Conservation (phyloP, 2,329 filamentous ascomycete species). For the Fusarium nurragi region DNA sequence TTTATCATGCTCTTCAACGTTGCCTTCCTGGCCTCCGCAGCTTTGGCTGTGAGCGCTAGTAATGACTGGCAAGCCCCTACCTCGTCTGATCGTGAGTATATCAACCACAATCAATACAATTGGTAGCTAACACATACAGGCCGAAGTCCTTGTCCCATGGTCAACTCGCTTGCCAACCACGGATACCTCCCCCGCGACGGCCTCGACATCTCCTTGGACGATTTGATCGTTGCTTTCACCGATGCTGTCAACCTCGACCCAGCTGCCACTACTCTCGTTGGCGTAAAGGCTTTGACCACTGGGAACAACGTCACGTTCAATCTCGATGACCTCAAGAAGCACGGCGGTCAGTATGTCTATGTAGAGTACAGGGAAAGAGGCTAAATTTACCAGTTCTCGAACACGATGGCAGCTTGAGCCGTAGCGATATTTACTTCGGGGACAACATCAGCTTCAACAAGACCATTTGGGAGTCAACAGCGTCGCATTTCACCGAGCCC, state of each 20-base stretch:
- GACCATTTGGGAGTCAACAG: constrained; percentile 32
- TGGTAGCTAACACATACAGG: constrained; percentile 10
- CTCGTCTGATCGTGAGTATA: constrained; percentile 22
- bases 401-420: constrained; percentile 40
- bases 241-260: constrained; percentile 39
- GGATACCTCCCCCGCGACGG: constrained; percentile 38
- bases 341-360: constrained; percentile 9
- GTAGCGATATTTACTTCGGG: constrained; percentile 34
- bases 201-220: constrained; percentile 23
- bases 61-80: constrained; percentile 32
- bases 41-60: constrained; percentile 26
- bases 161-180: constrained; percentile 39
- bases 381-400: constrained; percentile 29
- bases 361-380: rapidly evolving
- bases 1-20: constrained; percentile 32
- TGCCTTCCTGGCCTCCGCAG: constrained; percentile 20
- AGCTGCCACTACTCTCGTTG: constrained; percentile 37
- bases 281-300: constrained; percentile 28
- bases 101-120: no score
- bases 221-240: constrained; percentile 36
- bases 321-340: constrained; percentile 34
- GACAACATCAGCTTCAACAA: constrained; percentile 40
- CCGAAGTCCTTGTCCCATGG: constrained; percentile 37
- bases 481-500: constrained; percentile 30
- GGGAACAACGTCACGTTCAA: constrained; percentile 37